phyloP scores from a whole-genome alignment of 768 basidiomycete genomes.

The Dioszegia crocea region DNA sequence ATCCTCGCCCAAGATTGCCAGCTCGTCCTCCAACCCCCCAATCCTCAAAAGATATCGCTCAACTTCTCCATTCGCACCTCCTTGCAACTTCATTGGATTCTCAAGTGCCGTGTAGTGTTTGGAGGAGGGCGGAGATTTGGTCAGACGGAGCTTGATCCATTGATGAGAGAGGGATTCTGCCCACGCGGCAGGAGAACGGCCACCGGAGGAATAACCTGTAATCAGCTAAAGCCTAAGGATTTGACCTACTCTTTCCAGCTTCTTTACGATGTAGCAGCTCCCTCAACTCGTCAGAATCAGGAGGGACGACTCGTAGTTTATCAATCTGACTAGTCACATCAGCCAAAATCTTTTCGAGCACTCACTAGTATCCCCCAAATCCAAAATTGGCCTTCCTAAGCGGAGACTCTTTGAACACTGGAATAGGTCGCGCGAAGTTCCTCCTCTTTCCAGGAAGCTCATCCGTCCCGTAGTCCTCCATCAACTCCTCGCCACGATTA shows the following conservation, averaged over 20 bases:
- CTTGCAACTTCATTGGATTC: constrained; percentile 15
- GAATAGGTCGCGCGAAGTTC: constrained; percentile 34
- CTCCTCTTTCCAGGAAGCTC: constrained; percentile 7
- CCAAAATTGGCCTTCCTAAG: constrained; percentile 2
- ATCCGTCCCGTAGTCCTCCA: constrained; percentile 18
- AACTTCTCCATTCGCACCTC: constrained; percentile 14
- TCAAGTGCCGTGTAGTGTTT: constrained; percentile 2
- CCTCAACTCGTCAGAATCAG: constrained; percentile 19
- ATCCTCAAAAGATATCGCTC: constrained; percentile 22
- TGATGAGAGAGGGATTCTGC: constrained; percentile 4
- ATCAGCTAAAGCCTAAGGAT: not conserved
- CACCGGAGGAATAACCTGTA: constrained; percentile 14
- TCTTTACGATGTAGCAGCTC: constrained; percentile 31
- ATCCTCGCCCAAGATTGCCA: constrained; percentile 2
- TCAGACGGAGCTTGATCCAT: constrained; percentile 32
- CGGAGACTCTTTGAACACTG: constrained; percentile 17
- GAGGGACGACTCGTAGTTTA: constrained; percentile 12
- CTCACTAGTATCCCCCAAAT: constrained; percentile 34
- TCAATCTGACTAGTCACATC: constrained; percentile 17
- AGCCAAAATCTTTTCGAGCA: not conserved
- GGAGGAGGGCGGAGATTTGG: not conserved
- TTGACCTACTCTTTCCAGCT: constrained; percentile 17
- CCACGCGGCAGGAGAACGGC: constrained; percentile 25
- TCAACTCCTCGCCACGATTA: constrained; percentile 19
- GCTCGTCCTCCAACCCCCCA: constrained; percentile 19